These are phyloP conservation scores for Perkinsus chesapeaki DNA, from an alignment of 169 alveolate genomes.

Conservation along the genomic window DNA sequence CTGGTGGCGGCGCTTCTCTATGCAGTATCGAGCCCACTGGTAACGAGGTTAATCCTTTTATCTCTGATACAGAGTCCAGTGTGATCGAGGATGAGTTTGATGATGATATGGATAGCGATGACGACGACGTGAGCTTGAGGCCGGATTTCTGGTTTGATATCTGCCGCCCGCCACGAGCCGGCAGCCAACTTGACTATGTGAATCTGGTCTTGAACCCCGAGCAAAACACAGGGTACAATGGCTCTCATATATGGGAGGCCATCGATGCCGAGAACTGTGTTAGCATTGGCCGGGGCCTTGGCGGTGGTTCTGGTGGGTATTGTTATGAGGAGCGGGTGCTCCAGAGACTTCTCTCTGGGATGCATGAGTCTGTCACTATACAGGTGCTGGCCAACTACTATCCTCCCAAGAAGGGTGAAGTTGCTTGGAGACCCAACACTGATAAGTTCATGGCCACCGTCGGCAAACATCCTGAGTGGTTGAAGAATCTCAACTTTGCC, in stretches of 20 bases:
- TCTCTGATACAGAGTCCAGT: not conserved
- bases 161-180: not conserved
- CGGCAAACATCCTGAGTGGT: conserved; percentile 11
- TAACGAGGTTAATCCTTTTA: not conserved
- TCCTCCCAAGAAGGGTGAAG: not conserved
- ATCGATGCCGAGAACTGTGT: conserved; percentile 12
- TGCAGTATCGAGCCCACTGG: not conserved
- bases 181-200: not conserved
- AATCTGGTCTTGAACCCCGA: conserved; percentile 4
- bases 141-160: conserved; percentile 15
- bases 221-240: conserved; percentile 9
- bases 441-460: not conserved
- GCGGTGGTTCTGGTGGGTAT: not conserved
- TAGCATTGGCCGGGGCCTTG: not conserved
- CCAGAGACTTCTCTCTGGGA: conserved; percentile 11
- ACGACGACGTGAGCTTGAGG: not conserved
- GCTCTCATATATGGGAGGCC: conserved; percentile 19
- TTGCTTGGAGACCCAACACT: not conserved
- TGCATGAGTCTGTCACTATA: not conserved
- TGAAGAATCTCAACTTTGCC: conserved; percentile 12
- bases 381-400: conserved; percentile 4
- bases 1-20: not conserved
- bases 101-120: not conserved
- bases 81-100: not conserved
- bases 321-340: conserved; percentile 14